Percentiles rank a stretch among this genome's conserved stretches.
Conservation (phyloP, 352 stramenopile species). For the Phytophthora pini region DNA sequence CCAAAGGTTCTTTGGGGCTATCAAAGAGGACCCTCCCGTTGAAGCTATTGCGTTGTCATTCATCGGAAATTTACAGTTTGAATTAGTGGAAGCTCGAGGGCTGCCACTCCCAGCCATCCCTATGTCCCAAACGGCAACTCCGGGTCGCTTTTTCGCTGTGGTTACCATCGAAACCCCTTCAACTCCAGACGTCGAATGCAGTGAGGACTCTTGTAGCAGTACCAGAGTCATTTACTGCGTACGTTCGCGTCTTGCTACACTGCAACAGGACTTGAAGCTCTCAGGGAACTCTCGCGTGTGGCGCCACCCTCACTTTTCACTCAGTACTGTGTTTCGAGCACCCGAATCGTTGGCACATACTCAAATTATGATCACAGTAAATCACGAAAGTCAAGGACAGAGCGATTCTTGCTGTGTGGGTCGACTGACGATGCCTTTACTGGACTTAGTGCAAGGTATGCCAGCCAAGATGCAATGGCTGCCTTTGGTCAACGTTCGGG, state of each 20-base stretch:
- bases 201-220: not conserved
- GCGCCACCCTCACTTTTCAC: conserved; percentile 53
- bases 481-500: conserved; percentile 23
- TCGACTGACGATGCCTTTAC: conserved; percentile 36
- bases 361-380: conserved; percentile 53
- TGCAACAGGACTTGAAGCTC: conserved; percentile 60
- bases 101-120: conserved; percentile 1
- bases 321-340: conserved; percentile 49
- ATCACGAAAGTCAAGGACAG: conserved; percentile 43
- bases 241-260: conserved; percentile 42
- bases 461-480: conserved; percentile 74
- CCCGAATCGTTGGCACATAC: conserved; percentile 50
- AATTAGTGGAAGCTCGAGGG: conserved; percentile 59
- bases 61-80: conserved; percentile 66
- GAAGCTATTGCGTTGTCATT: conserved; percentile 43
- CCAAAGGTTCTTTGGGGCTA: conserved; percentile 35
- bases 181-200: conserved; percentile 18
- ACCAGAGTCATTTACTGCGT: conserved; percentile 49
- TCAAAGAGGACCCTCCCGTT: conserved; percentile 29
- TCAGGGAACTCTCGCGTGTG: conserved; percentile 52
- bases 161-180: conserved; percentile 38
- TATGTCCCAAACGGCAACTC: not conserved
- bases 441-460: conserved; percentile 65
- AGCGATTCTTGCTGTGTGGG: conserved; percentile 41
- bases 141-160: conserved; percentile 30